Evolutionary conservation across 129 eudicot genomes (phyloP).

Genomic region (Flaveria bidentis): DNA sequence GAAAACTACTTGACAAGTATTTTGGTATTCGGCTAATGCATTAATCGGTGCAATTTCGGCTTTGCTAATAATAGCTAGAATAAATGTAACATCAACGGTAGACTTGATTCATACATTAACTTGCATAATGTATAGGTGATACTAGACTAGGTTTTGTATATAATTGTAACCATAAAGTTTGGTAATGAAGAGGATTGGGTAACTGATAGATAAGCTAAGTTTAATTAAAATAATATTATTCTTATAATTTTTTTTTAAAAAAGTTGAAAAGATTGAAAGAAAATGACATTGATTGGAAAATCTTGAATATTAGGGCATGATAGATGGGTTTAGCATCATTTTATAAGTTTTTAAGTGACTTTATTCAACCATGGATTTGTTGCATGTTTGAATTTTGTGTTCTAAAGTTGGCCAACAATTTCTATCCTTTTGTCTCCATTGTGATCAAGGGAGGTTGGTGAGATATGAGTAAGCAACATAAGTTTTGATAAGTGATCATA

Average conservation of each 20-base stretch:
- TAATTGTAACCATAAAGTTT: neutral
- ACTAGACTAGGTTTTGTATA: slow-evolving; percentile 6
- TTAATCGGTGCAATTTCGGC: neutral
- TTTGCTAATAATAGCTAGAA: neutral
- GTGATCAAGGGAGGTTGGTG: slow-evolving; percentile 28
- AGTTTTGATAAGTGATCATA: neutral
- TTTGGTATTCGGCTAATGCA: neutral
- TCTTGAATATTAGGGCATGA: slow-evolving; percentile 28
- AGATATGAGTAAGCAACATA: neutral
- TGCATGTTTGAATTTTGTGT: slow-evolving; percentile 38
- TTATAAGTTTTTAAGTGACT: slow-evolving; percentile 22
- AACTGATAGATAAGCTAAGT: neutral
- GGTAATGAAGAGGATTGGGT: slow-evolving; percentile 20
- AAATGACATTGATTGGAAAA: slow-evolving; percentile 38
- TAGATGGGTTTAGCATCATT: slow-evolving; percentile 31
- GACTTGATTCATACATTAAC: neutral
- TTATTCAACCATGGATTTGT: slow-evolving; percentile 35
- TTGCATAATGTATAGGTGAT: neutral
- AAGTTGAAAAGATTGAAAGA: slow-evolving; percentile 24
- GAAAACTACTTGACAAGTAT: neutral
- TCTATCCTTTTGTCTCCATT: slow-evolving; percentile 18
- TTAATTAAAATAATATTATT: neutral
- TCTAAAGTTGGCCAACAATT: slow-evolving; percentile 34
- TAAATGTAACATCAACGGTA: neutral
- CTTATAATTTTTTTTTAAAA: too few relatives aligned